A percentile compares a stretch with the other conserved stretches of the same genome.
phyloP scores from a whole-genome alignment of 345 rosid genomes.

The Corchorus olitorius region DNA sequence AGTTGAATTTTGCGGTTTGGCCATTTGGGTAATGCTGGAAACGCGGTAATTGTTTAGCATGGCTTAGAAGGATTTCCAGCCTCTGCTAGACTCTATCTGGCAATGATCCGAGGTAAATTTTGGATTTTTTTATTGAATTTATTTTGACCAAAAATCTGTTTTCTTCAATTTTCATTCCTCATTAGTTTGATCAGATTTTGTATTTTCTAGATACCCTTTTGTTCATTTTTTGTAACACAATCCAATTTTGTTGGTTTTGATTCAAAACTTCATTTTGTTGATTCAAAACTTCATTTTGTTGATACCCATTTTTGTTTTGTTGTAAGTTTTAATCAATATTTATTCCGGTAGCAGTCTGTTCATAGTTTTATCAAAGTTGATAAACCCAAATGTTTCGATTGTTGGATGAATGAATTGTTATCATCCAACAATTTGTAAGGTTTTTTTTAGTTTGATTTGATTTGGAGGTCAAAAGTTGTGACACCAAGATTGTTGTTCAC shows the following conservation, averaged over 20 bases:
- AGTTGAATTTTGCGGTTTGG: constrained; percentile 7
- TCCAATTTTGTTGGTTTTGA: constrained; percentile 10
- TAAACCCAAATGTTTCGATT: background rate
- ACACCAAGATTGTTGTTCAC: constrained; percentile 25
- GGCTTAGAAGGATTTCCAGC: constrained; percentile 37
- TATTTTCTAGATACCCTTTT: constrained; percentile 1
- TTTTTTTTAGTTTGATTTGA: constrained; percentile 14
- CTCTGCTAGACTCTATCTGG: constrained; percentile 38
- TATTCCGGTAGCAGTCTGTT: background rate
- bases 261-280: constrained; percentile 13
- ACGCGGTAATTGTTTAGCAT: constrained; percentile 31
- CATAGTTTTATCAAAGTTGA: background rate
- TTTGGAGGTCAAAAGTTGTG: constrained; percentile 26
- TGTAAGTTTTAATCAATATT: constrained; percentile 5
- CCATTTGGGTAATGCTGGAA: constrained; percentile 34
- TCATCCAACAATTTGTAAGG: background rate
- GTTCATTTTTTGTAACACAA: constrained; percentile 1
- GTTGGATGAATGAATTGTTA: background rate
- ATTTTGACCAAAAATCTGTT: background rate
- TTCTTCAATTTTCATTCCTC: background rate
- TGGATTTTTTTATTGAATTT: background rate
- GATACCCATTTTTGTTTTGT: background rate
- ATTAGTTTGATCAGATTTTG: constrained; percentile 12
- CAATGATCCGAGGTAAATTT: constrained; percentile 31
- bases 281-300: constrained; percentile 7